Base-by-base conservation (phyloP, 257 asterid species). In the Fraxinus quadrangulata region DNA sequence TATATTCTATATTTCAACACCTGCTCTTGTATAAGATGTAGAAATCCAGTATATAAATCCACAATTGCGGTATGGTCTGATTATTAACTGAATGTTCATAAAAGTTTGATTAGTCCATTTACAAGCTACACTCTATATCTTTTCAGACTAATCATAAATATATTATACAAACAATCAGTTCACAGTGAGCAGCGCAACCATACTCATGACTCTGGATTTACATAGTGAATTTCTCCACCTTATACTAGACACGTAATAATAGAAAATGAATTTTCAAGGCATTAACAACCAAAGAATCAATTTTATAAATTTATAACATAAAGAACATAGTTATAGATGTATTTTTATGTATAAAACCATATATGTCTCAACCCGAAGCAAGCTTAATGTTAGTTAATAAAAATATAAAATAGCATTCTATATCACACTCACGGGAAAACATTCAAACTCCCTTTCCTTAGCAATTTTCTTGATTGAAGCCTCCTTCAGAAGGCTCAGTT, bases 401-500 rank as follows among this genome's bases (percentile, higher is more conserved):
- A 59, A 59, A 72, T 56, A 61, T 61, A 61, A 61, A 9, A 9
- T 24, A 33, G 6, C 23, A 49, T 75, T 59, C 42, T 11, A 67
- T 24, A 54, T 34, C 21, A 14, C 56, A 39, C 31, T 72, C 42
- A 26, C 67, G 47, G 76, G 76, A 24, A 42, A 85, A 39, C 56
- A 59, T 49, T 69, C 39, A 23, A 68, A 47, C 78, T 66, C 75
- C 75, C 36, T 47, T 77, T 63, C 69, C 79, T 14, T 66, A 51
- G 68, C 78, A 69, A 75, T 72, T 77, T 79, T 66, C 69, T 81
- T 68, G 75, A 73, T 47, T 59, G 3, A 37, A 73, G 82, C 77
- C 36, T 23, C 36, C 36, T 11, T 63, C n/a, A 10, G 34, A 26
- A 63, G 19, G n/a, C 69, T 63, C 19, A 14, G 36, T 23, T 56